Base-by-base conservation (phyloP, 2,329 filamentous ascomycete species). In the Colletotrichum scovillei region DNA sequence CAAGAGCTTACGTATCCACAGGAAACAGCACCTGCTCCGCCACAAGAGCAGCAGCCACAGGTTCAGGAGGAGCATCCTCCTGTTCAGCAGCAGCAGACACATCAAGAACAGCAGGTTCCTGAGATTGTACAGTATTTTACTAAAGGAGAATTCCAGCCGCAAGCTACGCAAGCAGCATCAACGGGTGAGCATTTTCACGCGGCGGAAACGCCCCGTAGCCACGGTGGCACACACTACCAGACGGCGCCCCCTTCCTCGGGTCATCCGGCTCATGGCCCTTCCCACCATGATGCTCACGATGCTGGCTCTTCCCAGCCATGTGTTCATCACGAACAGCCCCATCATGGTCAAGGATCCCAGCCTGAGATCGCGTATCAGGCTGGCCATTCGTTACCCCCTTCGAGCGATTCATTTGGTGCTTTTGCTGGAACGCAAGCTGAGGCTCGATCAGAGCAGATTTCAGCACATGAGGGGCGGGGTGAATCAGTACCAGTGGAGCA, bases 111-210 rank as follows among this genome's bases (percentile, higher is more conserved):
- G 32, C 63, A 76, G 53, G 75, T 62, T 24, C 75, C 84, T 3
- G 81, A 84, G 64, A 78, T 89, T 30, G 82, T 89, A 12, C 87
- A 87, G 77, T 88, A 88, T 76, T 86, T 88, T 70, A 88, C 88
- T 30, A 88, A 87, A 76, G 88, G 88, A 74, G 88, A 90, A 82
- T 89, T 81, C 75, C 83, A 84, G 49, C 84, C 85, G 79, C 72
- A 75, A n/a, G 71, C 46, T 62, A 28, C 60, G 28, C 76, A 75
- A 46, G 69, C 66, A 67, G 67, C 55, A 53, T 77, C 81, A 58
- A 78, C 79, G 62, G 82, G 81, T 81, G 79, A 83, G 77, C 81
- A 78, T 62, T 72, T 79, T 74, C 62, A 74, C 49, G 75, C 76
- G 71, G 76, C 75, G 69, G 74, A 76, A 73, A 62, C 80, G 38